Evolutionary conservation across 768 basidiomycete genomes (phyloP), one percentile per base, ranked within the genome.

Genomic region (Suillus placidus): DNA sequence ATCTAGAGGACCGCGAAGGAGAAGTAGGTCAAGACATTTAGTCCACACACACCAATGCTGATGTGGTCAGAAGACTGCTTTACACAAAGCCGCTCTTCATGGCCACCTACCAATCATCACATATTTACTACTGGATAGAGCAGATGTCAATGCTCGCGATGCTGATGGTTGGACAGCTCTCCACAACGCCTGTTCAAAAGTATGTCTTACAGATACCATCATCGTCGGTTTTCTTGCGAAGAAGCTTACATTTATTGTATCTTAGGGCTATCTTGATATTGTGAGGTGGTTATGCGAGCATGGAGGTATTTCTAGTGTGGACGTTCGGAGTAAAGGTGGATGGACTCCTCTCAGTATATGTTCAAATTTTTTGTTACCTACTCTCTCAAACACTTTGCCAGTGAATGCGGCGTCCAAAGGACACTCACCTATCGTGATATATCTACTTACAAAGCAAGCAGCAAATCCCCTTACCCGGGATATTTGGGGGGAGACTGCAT

Each of bases 401-500:
- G 92, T 93, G 93, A 94, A 93, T 72, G 92, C 93, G 0, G 83
- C 91, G 2, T 91, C 91, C 0, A 94, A 94, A 72, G 93, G 93
- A 0, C 93, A 95, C 73, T 81, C 96, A 3, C 94, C 94, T 1
- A 83, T 95, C 40, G 92, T 95, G 12, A 76, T 87, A 23, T 95
- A 94, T 74, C 80, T 96, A 23, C 77, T 94, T 43, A 85, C 84
- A 26, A 95, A 94, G 73, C 92, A 92, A 71, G 80, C 80, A 2
- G 93, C 93, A 2, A 84, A 95, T 71, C 93, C 95, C 0, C 79
- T 96, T 0, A 78, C 92, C 30, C 85, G 95, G 58, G 96, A 96
- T 70, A 91, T 92, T 68, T 96, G 90, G 89, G 93, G 93, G n/a
- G 95, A 97, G 78, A 93, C 94, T 3, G 95, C 95, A 0, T 96